Evolutionary conservation across 2,329 filamentous ascomycete genomes (phyloP).

Genomic region (Helicocarpus griseus): DNA sequence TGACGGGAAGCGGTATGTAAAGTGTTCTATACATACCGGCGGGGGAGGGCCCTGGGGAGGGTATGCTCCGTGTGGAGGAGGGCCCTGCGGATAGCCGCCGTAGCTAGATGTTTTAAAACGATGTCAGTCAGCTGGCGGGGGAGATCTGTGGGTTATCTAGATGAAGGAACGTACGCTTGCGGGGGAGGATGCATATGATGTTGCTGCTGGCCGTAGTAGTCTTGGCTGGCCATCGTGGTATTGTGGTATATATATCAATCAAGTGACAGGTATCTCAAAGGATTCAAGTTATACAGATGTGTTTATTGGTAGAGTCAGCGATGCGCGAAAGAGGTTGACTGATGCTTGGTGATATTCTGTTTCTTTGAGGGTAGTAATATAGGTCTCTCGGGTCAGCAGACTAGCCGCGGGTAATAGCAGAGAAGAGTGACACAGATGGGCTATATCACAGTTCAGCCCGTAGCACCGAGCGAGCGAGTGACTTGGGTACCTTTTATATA

Average conservation of each 20-base stretch:
- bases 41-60: conserved; percentile 20
- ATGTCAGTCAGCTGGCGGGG: not conserved
- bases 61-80: conserved; percentile 16
- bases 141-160: not conserved
- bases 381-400: too few species aligned
- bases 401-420: too few species aligned
- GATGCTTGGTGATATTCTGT: too few species aligned
- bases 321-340: too few species aligned
- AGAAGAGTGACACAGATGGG: too few species aligned
- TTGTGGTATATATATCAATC: not conserved
- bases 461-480: too few species aligned
- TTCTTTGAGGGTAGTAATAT: too few species aligned
- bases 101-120: not conserved
- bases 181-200: conserved; percentile 15
- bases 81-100: conserved; percentile 19
- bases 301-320: too few species aligned
- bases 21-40: conserved; percentile 21
- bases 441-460: too few species aligned
- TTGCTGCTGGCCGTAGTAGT: conserved; percentile 23
- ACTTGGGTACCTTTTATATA: too few species aligned
- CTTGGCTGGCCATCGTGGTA: conserved; percentile 31
- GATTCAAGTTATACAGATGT: too few species aligned
- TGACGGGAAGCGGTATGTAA: too few species aligned
- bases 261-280: not conserved
- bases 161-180: conserved; percentile 6